Conservation (phyloP, 805 yeast species). For the Clavispora vitiphila region DNA sequence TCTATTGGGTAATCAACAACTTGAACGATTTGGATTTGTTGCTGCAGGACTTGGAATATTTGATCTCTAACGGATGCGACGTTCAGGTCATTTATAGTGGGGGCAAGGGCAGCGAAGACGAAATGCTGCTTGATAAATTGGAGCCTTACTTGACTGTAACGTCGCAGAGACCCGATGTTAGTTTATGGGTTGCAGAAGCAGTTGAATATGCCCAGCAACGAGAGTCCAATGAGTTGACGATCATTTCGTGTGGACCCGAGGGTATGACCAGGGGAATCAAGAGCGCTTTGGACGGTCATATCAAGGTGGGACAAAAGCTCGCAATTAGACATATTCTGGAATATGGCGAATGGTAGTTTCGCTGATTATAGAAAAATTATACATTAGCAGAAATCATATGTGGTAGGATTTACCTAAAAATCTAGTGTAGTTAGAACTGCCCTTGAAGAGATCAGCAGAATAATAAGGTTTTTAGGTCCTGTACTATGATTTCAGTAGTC, state of each 20-base stretch:
- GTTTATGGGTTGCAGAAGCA: conserved; percentile 9
- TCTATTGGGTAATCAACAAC: conserved; percentile 13
- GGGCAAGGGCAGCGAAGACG: conserved; percentile 7
- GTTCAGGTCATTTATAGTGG: conserved; percentile 10
- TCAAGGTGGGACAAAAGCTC: conserved; percentile 7
- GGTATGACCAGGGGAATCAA: conserved; percentile 11
- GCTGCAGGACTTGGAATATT: conserved; percentile 8
- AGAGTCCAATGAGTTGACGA: conserved; percentile 3
- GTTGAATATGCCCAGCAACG: conserved; percentile 2
- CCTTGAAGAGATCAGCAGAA: too few relatives aligned
- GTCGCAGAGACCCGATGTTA: conserved; percentile 8
- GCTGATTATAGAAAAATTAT: neutral
- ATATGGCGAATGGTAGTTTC: conserved; percentile 13
- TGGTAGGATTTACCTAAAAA: too few relatives aligned
- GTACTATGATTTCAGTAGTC: too few relatives aligned
- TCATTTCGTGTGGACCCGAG: conserved; percentile 13
- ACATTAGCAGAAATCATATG: too few relatives aligned
- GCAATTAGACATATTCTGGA: conserved; percentile 8
- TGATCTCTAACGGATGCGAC: conserved; percentile 8
- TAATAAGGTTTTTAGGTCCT: too few relatives aligned
- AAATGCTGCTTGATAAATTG: conserved; percentile 6
- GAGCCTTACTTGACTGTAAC: conserved; percentile 7
- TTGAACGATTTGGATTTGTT: conserved; percentile 10
- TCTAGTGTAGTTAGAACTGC: too few relatives aligned
- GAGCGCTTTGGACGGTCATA: conserved; percentile 5